Base-by-base conservation (phyloP, 2,329 filamentous ascomycete species). In the Penicillium sp. region DNA sequence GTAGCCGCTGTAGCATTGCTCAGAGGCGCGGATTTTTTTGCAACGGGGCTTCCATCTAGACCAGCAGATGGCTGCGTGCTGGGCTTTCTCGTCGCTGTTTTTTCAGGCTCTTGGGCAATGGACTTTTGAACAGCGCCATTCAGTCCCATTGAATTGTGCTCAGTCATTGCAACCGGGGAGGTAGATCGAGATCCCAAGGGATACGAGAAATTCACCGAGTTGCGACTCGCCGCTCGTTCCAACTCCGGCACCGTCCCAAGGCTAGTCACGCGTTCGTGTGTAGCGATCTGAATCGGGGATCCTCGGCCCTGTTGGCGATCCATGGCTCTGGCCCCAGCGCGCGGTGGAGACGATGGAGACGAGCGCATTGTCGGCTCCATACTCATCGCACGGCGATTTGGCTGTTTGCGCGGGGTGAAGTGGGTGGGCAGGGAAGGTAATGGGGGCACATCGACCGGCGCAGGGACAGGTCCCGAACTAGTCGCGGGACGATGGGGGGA, bases 371-470 rank as follows among this genome's bases (percentile, higher is more conserved):
- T 68, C 7, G 80, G 77, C 38, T 82, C 81, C 39, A 81, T 63
- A 61, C 82, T 86, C 19, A 76, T 72, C 9, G 81, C 71, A 13
- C 79, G 75, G 45, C 73, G 72, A 58, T 70, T 69, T 10, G 68
- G 58, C 10, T 66, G 62, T 16, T 74, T 65, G 23, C 62, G 60
- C 32, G 63, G 53, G 7, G 64, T 43, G 58, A 73, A 75, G 50
- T 80, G 74, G 36, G 80, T 74, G 3, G 90, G 90, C 26, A 96
- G 79, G 4, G 81, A 79, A 34, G 91, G 92, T 2, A 96, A 86
- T 1, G 91, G 91, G 29, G 91, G 90, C 48, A 83, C 76, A 46
- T 75, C 70, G 70, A 72, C 68, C 41, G 72, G 55, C 9, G 26
- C 74, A 42, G 74, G 69, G 69, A 72, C 70, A 44, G 72, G 72